Conservation (phyloP, 257 asterid species). For the Ehretia macrophylla region DNA sequence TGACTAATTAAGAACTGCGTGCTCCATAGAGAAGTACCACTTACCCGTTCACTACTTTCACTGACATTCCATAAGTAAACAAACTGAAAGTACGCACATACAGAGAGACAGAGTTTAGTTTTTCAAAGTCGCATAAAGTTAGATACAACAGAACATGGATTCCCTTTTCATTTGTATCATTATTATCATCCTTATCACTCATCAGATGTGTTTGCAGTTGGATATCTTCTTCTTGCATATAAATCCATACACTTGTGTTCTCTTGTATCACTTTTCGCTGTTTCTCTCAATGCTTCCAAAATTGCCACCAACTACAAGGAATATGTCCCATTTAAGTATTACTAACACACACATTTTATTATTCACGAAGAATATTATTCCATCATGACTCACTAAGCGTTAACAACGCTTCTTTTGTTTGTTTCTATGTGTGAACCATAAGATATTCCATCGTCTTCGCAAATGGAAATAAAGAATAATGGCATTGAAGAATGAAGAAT, state of each 20-base stretch:
- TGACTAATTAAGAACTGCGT: constrained; percentile 29
- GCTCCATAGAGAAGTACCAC: constrained; percentile 27
- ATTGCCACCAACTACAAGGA: constrained; percentile 81
- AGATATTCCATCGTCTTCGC: constrained; percentile 13
- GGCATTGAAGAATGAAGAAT: constrained; percentile 14
- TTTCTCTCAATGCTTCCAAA: constrained; percentile 77
- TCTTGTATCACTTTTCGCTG: constrained; percentile 37
- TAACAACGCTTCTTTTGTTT: constrained; percentile 39
- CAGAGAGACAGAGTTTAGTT: constrained; percentile 7
- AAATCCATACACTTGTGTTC: constrained; percentile 55
- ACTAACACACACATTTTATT: constrained; percentile 25
- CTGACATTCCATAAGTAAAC: constrained; percentile 40
- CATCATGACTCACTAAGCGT: constrained; percentile 37
- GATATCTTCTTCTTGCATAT: constrained; percentile 13
- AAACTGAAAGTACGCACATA: constrained; percentile 27
- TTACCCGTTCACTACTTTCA: constrained; percentile 45
- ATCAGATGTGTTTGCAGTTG: constrained; percentile 19
- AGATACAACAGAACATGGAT: constrained; percentile 67
- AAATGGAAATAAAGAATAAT: constrained; percentile 21
- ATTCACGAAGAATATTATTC: constrained; percentile 47
- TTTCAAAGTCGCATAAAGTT: constrained; percentile 40
- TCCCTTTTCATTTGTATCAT: constrained; percentile 61
- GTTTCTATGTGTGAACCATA: constrained; percentile 17
- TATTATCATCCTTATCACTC: constrained; percentile 16
- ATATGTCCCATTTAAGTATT: constrained; percentile 60